Evolutionary conservation across 2,329 filamentous ascomycete species (phyloP), one percentile per base, ranked within the genome.

Genomic region (Sphaerulina musiva): DNA sequence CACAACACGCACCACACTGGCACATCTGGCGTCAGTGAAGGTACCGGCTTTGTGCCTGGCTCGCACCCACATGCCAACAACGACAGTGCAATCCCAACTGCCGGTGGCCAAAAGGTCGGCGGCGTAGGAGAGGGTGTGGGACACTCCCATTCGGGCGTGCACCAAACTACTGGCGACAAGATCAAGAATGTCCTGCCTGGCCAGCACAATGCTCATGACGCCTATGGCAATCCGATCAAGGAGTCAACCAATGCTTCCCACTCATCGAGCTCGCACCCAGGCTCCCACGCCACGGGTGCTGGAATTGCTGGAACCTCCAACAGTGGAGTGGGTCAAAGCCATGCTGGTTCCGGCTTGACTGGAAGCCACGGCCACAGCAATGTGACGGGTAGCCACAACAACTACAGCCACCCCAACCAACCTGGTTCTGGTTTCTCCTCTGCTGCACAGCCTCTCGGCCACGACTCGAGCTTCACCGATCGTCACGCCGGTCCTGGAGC

Each of bases 11-110:
- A 49, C 26, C 38, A 41, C 29, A 43, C 39, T 41, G 29, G 41
- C 41, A 29, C 34, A 36, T 36, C 32, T 29, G 44, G 29, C 9
- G 26, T 14, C 29, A 26, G 29, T 11, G 23, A 46, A 31, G 38
- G 48, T 46, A 31, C 45, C 29, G 54, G 51, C 17, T 48, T 57
- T n/a, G 44, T 57, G 9, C 53, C 58, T 31, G 60, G 52, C n/a
- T 53, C 54, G 14, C 51, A 57, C 32, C 54, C 56, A 48, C 48
- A 42, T 14, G 50, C 55, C 23, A 59, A 66, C 47, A 66, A 66
- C 50, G 58, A 51, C 23, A 46, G 49, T n/a, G 59, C 63, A n/a
- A 64, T 67, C 31, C 65, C 65, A 11, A 64, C 59, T 26, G 65
- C 65, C 26, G 65, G 65, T 26, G 64, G 63, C 12, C 51, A 62